Base-by-base conservation (phyloP, 2,329 filamentous ascomycete genomes). In the Colletotrichum gigasporum region DNA sequence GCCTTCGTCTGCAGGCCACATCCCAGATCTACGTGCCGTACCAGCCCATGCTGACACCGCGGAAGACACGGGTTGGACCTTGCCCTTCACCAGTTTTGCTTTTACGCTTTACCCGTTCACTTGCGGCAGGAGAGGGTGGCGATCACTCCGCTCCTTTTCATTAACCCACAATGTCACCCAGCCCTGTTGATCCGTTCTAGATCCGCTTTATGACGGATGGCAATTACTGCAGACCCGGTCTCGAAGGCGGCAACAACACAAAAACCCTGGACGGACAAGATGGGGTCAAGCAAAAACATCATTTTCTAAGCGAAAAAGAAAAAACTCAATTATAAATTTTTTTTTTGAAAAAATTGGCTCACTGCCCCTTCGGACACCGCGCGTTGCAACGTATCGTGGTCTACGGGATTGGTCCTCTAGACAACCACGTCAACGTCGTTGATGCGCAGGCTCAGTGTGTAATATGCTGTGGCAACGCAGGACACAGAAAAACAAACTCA, bases 341-440 rank as follows among this genome's bases (percentile, higher is more conserved):
- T 56, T 12, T 12, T 26, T 32, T 24, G 37, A 54, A 44, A 41
- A 61, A 62, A 65, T 54, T 48, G 48, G 28, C 62, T 62, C 62
- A 62, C 22, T 35, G 35, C 52, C 35, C 48, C 62, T 37, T 35
- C 12, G 12, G 42, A 20, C 41, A 47, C 44, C 41, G 28, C 56
- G 20, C 44, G n/a, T 35, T 18, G 56, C 50, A 32, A 45, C 57
- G 45, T 52, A 55, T 55, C 42, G 30, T 42, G 28, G 35, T 35
- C 9, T n/a, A 14, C 42, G 41, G 28, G 26, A 65, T 62, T 62
- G 50, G 41, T 37, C 44, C 42, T 44, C 26, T 50, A 55, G 18
- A 45, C 16, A 32, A 60, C 61, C 55, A 64, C 61, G 55, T 53
- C 41, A 47, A 35, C 48, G 41, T 60, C 22, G 56, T 65, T 50